Evolutionary conservation across 2,329 filamentous ascomycete species (phyloP).

Genomic region (Sporothrix sp.): DNA sequence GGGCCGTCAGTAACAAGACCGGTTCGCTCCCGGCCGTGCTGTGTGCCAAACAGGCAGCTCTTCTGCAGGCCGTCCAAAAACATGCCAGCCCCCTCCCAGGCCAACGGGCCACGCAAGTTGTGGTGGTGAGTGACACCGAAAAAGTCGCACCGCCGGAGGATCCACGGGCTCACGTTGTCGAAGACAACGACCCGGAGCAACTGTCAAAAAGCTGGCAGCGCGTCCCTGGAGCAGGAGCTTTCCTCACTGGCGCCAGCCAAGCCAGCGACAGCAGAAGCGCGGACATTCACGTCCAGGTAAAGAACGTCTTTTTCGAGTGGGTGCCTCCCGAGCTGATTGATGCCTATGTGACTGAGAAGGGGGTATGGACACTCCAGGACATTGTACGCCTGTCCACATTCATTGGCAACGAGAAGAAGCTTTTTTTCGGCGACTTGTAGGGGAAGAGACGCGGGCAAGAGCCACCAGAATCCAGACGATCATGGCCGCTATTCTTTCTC

Average conservation of each 20-base stretch:
- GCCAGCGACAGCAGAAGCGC: neutral
- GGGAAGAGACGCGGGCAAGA: too few relatives aligned
- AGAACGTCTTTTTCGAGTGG: slow-evolving; percentile 54
- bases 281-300: slow-evolving; percentile 26
- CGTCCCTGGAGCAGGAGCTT: slow-evolving; percentile 18
- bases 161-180: slow-evolving; percentile 34
- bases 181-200: slow-evolving; percentile 44
- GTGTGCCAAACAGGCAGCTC: slow-evolving; percentile 40
- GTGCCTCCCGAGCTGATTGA: slow-evolving; percentile 41
- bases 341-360: slow-evolving; percentile 45
- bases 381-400: too few relatives aligned
- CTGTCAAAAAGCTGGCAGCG: slow-evolving; percentile 38
- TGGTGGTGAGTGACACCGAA: slow-evolving; percentile 50
- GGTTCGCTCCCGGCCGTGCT: slow-evolving; percentile 52
- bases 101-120: slow-evolving; percentile 29
- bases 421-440: too few relatives aligned
- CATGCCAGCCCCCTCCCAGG: neutral
- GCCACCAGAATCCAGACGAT: too few relatives aligned
- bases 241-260: neutral
- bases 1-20: slow-evolving; percentile 57
- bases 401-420: too few relatives aligned
- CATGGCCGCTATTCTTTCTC: too few relatives aligned
- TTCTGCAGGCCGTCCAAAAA: slow-evolving; percentile 19
- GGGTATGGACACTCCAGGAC: slow-evolving; percentile 31
- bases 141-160: slow-evolving; percentile 45